Evolutionary conservation across 768 basidiomycete species (phyloP).

Genomic region (Agaricus blazei): DNA sequence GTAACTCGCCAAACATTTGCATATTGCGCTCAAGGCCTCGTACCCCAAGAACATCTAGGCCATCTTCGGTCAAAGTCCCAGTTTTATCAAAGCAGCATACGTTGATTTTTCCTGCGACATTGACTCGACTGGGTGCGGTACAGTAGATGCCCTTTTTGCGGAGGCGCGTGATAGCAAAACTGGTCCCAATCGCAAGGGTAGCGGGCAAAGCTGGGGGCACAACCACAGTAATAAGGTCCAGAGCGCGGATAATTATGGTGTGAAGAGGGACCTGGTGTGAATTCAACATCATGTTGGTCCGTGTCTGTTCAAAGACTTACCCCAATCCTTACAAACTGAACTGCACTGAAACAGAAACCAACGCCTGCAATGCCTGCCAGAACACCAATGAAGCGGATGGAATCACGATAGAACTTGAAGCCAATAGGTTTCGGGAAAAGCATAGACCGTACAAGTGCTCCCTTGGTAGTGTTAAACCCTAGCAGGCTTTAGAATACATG

Average conservation of each 20-base stretch:
- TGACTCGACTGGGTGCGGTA: constrained; percentile 93
- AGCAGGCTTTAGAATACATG: neutral
- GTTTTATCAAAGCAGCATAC: constrained; percentile 99
- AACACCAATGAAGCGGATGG: constrained; percentile 85
- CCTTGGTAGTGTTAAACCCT: constrained; percentile 98
- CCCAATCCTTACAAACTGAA: constrained; percentile 88
- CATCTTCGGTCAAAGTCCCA: constrained; percentile 96
- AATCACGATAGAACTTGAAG: constrained; percentile 97
- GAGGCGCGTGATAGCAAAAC: constrained; percentile 87
- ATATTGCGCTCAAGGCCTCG: constrained; percentile 74
- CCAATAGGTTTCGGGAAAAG: constrained; percentile 97
- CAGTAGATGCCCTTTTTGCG: constrained; percentile 89
- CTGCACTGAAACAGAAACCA: constrained; percentile 87
- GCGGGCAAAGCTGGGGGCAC: constrained; percentile 97
- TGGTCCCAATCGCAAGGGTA: constrained; percentile 94
- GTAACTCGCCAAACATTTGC: constrained; percentile 84
- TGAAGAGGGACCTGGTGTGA: constrained; percentile 71
- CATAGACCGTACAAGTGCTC: constrained; percentile 94
- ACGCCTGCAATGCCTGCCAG: constrained; percentile 86
- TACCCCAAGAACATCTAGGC: constrained; percentile 93
- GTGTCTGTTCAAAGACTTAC: constrained; percentile 37
- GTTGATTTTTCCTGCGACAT: constrained; percentile 93
- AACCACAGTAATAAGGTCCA: constrained; percentile 95
- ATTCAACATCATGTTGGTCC: neutral
- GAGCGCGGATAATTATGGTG: constrained; percentile 85